Base-by-base conservation (phyloP, 768 basidiomycete species). In the Imleria badia region DNA sequence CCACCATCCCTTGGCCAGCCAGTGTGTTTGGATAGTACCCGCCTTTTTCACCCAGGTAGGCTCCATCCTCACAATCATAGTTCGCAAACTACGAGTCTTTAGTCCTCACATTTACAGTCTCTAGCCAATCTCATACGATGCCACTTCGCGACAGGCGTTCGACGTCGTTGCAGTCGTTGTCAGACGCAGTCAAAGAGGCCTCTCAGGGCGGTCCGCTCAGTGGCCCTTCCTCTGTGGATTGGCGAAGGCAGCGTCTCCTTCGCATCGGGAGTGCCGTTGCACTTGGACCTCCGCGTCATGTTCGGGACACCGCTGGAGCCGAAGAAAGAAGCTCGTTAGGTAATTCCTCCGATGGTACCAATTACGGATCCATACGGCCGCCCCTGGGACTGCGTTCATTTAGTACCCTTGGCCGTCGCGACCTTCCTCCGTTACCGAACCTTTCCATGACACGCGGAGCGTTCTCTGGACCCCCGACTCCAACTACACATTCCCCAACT, bases 231-330 rank as follows among this genome's bases (percentile, higher is more conserved):
- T 72, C 79, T 17, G 84, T 82, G 3, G 75, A 78, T 23, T 84
- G 81, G 82, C 78, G 86, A 49, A 77, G 86, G 23, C 73, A 83
- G 55, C 78, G 86, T 36, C 73, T 88, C 14, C 75, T 85, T 6
- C 75, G 74, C 34, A 82, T 88, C 33, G 83, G 84, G 14, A 65
- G 31, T 22, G 43, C 17, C 17, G 31, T 23, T 15, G 8, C 42
- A n/a, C 36, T 26, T 31, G 47, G 29, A 13, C 20, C 51, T 44
- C 56, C 50, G 22, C 39, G 12, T 48, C 51, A 41, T 11, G 4
- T 19, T 29, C 40, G 19, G 15, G 52, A 64, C 17, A 22, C 45
- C 22, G 51, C 55, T 33, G 44, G 34, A 11, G 45, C 65, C 20
- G 61, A 65, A 30, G 81, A 81, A 59, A 54, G 66, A 2, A 67